Evolutionary conservation across 257 asterid species (phyloP), one percentile per base, ranked within the genome.

Genomic region (Penstemon barbatus): DNA sequence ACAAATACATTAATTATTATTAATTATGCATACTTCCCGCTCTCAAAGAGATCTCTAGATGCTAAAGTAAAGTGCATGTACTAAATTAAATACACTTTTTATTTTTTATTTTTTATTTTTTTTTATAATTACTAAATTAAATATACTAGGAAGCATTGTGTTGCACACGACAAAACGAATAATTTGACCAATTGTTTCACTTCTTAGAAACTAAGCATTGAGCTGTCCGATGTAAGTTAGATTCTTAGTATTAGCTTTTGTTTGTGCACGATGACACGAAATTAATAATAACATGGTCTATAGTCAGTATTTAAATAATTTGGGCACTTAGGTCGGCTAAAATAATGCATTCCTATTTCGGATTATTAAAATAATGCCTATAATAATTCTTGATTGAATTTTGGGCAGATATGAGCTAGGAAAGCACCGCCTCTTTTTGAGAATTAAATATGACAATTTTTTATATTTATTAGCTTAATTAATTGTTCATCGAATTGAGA

Each of bases 181-280:
- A 66, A 54, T 66, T 67, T 72, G 81, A 68, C 78, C 65, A 56
- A 46, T 61, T 61, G 74, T 39, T 71, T 53, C 66, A 66, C 67
- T 65, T 71, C 74, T 71, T 66, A 40, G 42, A 43, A 58, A 57
- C 45, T 57, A 65, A 66, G 49, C 72, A 46, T n/a, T 62, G 61
- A 54, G 78, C 61, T 70, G 76, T 70, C 73, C 51, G n/a, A 46
- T 33, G 36, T 63, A 13, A 9, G 15, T 50, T 57, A 41, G 75
- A 69, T 51, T 69, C 54, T 52, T 19, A 5, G 5, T 66, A 49
- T 42, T 43, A n/a, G 46, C 40, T 70, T 44, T 65, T 65, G 56
- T 68, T 54, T 53, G 61, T 71, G 61, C 41, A 52, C 37, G 36
- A 25, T 19, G 8, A 39, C 25, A 10, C 18, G 15, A 7, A 13